Evolutionary conservation across 1,284 basidiomycete species (phyloP), one percentile per base, ranked within the genome.

Genomic region (Calocybe gambosa): DNA sequence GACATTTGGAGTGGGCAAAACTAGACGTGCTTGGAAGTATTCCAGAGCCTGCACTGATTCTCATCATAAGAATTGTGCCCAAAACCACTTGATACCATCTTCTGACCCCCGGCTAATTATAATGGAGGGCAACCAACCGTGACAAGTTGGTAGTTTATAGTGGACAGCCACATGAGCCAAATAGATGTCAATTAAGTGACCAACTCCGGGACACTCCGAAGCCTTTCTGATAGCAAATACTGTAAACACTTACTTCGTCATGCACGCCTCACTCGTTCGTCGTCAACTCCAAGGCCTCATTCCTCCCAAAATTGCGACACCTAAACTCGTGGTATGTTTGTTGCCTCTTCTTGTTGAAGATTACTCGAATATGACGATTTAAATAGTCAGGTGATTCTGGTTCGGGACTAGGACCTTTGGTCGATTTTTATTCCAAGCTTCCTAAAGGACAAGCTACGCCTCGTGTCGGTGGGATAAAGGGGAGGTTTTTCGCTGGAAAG

Each of bases 281-380:
- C 86, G 88, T 63, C 79, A 85, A 61, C 81, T 93, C 58, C 76
- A 77, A 56, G 82, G 83, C 47, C 80, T 95, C 52, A 83, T 96
- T 58, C 93, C 93, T 38, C 93, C 93, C 46, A 97, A 97, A 75
- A 87, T 97, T 62, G 93, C 93, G 46, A 90, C 93, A 18, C 93
- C 93, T 3, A 78, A 80, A 49, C 82, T 89, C 58, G 84, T 95
- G 52, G 89, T 93, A 68, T 62, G 88, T 66, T 21, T 16, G 5
- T 19, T 33, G 5, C 5, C 38, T 16, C 20, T 10, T 33, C 2
- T 12, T 34, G 39, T n/a, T 20, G n/a, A 25, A 18, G 19, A 16
- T 19, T 42, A 12, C 45, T 12, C 15, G 7, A 23, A 2, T 10
- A n/a, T n/a, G n/a, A n/a, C n/a, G n/a, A 39, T 33, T 42, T 47